Percentiles rank a stretch among this genome's conserved stretches.
phyloP scores from a whole-genome alignment of 225 moss, liverwort and hornwort species.

The Ulota crispa region DNA sequence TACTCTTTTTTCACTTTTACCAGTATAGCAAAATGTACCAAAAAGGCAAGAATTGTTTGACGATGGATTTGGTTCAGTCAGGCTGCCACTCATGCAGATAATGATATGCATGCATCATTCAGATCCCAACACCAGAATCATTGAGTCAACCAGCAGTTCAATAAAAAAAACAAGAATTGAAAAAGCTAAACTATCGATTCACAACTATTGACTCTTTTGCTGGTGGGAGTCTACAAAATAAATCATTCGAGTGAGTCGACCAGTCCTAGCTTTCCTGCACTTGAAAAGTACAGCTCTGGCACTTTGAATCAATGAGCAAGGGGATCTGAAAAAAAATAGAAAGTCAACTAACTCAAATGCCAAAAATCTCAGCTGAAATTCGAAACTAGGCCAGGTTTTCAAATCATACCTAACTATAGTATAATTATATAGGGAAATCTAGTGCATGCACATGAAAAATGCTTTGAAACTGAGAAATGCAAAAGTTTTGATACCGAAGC shows the following conservation, averaged over 20 bases:
- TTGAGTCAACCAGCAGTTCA: background rate
- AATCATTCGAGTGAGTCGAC: background rate
- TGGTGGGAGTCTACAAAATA: background rate
- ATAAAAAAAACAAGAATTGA: background rate
- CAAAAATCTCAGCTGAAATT: too few species aligned
- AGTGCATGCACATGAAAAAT: too few species aligned
- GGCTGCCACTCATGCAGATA: background rate
- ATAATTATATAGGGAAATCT: too few species aligned
- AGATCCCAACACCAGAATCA: slow-evolving; percentile 1
- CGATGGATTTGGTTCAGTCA: background rate
- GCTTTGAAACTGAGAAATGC: too few species aligned
- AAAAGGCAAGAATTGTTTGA: background rate
- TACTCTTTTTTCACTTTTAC: too few species aligned
- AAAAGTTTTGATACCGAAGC: too few species aligned
- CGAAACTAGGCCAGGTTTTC: too few species aligned
- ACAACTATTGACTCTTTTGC: background rate
- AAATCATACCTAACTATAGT: too few species aligned
- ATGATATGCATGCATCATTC: slow-evolving; percentile 9
- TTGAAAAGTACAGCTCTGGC: background rate
- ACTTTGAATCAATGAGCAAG: background rate
- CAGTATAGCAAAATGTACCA: background rate
- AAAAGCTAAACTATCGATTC: background rate
- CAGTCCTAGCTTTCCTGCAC: background rate
- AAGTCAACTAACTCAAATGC: too few species aligned
- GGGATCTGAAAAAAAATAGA: too few species aligned